Conservation (phyloP, 2,329 filamentous ascomycete genomes). For the Ilyonectria destructans region DNA sequence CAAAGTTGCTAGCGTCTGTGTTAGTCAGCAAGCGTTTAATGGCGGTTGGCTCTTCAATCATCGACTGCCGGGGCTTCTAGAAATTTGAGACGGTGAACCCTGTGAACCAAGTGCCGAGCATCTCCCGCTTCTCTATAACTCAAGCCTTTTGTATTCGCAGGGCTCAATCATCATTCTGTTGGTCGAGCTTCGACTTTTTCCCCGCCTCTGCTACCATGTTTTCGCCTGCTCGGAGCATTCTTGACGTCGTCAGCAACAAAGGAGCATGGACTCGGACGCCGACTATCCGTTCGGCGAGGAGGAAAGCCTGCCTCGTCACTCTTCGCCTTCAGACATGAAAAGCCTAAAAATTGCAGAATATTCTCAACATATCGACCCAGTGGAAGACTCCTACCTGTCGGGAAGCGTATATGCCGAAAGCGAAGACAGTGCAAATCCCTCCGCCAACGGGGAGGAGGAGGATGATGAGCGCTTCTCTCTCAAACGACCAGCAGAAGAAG, state of each 20-base stretch:
- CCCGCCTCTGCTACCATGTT: conserved; percentile 50
- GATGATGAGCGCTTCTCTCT: conserved; percentile 39
- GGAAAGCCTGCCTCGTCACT: conserved; percentile 20
- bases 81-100: conserved; percentile 23
- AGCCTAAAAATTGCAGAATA: conserved; percentile 13
- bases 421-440: conserved; percentile 30
- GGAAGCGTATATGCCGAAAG: conserved; percentile 36
- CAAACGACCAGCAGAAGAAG: conserved; percentile 52
- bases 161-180: conserved; percentile 17
- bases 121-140: conserved; percentile 2
- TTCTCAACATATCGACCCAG: conserved; percentile 16
- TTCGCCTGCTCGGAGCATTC: conserved; percentile 37
- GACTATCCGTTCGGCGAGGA: conserved; percentile 40
- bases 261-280: conserved; percentile 53
- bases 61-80: conserved; percentile 13
- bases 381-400: conserved; percentile 29
- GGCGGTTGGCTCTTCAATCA: not conserved
- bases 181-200: conserved; percentile 24
- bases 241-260: conserved; percentile 41
- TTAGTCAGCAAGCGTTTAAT: conserved; percentile 30
- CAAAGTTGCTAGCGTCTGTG: conserved; percentile 36
- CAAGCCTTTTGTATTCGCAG: conserved; percentile 1
- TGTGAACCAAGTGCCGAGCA: conserved; percentile 26
- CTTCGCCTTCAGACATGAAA: conserved; percentile 33
- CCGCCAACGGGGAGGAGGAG: conserved; percentile 13